Evolutionary conservation across 805 yeast species (phyloP), one percentile per base, ranked within the genome.

Genomic region (Candida mattraensis): DNA sequence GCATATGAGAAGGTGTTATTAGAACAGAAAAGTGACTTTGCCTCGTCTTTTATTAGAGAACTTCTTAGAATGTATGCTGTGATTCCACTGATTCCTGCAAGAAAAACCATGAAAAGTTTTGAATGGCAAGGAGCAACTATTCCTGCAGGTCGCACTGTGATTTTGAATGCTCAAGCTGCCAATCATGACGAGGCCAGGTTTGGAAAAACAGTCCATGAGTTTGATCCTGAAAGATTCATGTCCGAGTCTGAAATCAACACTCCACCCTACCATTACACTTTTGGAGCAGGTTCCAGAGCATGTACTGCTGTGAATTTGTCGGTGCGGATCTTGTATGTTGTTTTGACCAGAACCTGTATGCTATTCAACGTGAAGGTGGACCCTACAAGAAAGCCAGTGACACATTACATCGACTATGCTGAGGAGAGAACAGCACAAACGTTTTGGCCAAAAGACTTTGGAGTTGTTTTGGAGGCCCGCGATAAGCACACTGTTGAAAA

Each of bases 231-330:
- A 14, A 32, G 53, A 32, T 50, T 38, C 20, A 23, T 48, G 28
- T 35, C 19, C 1, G 31, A 47, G 17, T 17, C 35, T 4, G 14
- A 27, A 6, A 29, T 45, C 18, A 39, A 44, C 32, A 21, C 4
- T n/a, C 50, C 52, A 7, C 55, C 55, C 7, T 50, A 44, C 23
- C 53, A 50, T 30, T 50, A 42, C 28, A 45, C 53, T 3, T 50
- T 47, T 32, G 50, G 53, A 21, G 55, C 52, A 3, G 53, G 53
- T 1, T 42, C 51, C 7, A 42, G 53, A 25, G 55, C 45, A 5
- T 50, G 55, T 24, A 50, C 55, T 6, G 55, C 55, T 7, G 36
- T 48, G 24, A 50, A 50, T 24, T 20, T 50, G 5, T 47, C 53
- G 2, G 43, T 44, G 4, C 24, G 53, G 11, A 45, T 48, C 5